Evolutionary conservation across 2,329 filamentous ascomycete genomes (phyloP).

Genomic region (Dichotomopilus funicola): DNA sequence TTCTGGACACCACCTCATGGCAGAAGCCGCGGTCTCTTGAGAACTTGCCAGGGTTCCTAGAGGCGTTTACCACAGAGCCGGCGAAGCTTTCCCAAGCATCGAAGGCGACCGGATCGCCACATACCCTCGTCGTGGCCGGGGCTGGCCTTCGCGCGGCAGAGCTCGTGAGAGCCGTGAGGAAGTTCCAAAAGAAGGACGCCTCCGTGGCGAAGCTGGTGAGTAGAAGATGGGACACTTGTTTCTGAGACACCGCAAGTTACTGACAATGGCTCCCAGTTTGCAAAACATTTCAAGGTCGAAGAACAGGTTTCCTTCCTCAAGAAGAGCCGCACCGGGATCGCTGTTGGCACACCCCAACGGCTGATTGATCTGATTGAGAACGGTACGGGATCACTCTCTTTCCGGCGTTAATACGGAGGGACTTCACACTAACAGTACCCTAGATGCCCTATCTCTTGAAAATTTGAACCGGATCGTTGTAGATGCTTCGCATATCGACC

Average conservation of each 20-base stretch:
- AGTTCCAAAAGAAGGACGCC: constrained; percentile 71
- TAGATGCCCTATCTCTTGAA: constrained; percentile 62
- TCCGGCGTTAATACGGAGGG: neutral
- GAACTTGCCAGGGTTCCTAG: constrained; percentile 73
- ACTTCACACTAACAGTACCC: constrained; percentile 6
- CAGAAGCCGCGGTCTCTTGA: constrained; percentile 58
- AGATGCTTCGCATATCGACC: constrained; percentile 87
- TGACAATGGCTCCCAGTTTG: constrained; percentile 50
- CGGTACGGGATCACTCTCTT: constrained; percentile 43
- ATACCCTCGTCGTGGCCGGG: constrained; percentile 82
- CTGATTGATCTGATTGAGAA: constrained; percentile 77
- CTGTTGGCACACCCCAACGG: constrained; percentile 81
- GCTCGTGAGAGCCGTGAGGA: constrained; percentile 65
- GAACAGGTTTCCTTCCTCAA: constrained; percentile 76
- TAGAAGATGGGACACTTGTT: neutral
- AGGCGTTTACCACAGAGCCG: constrained; percentile 53
- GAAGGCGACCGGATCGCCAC: constrained; percentile 64
- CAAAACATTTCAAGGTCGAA: constrained; percentile 93
- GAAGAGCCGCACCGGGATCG: constrained; percentile 67
- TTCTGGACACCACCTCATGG: constrained; percentile 75
- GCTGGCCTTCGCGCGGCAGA: constrained; percentile 84
- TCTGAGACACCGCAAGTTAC: neutral
- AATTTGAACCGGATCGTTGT: constrained; percentile 74
- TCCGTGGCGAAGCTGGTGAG: constrained; percentile 72
- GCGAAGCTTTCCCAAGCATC: constrained; percentile 55